Percentiles rank a stretch among this genome's conserved stretches.
phyloP scores from a whole-genome alignment of 1,284 basidiomycete genomes.

The Puccinia horiana region DNA sequence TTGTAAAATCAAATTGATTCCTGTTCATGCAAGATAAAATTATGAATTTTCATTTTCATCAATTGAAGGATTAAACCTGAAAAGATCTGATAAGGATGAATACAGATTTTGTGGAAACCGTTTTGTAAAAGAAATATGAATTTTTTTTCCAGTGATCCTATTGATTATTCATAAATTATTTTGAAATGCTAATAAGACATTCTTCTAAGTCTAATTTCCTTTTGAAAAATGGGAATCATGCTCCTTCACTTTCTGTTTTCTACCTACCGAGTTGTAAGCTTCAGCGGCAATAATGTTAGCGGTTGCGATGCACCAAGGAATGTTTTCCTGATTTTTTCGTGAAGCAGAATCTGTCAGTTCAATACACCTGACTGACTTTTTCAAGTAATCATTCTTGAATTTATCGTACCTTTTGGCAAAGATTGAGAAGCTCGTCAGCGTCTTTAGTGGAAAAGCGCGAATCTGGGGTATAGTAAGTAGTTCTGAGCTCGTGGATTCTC shows the following conservation, averaged over 20 bases:
- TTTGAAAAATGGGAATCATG: constrained; percentile 21
- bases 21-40: too few relatives aligned
- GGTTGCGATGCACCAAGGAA: constrained; percentile 6
- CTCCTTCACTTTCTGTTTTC: not conserved
- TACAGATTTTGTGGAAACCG: too few relatives aligned
- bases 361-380: not conserved
- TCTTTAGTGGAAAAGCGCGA: not conserved
- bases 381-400: not conserved
- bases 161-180: too few relatives aligned
- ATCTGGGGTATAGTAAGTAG: not conserved
- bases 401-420: constrained; percentile 9
- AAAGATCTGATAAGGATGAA: too few relatives aligned
- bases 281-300: constrained; percentile 14
- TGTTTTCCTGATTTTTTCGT: constrained; percentile 22
- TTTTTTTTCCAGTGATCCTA: too few relatives aligned
- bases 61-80: too few relatives aligned
- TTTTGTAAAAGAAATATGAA: too few relatives aligned
- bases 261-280: constrained; percentile 15
- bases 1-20: too few relatives aligned
- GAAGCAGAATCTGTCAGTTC: not conserved
- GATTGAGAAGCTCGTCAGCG: constrained; percentile 1
- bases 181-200: too few relatives aligned
- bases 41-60: too few relatives aligned
- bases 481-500: not conserved
- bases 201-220: too few relatives aligned